These are phyloP conservation scores for Fusarium circinatum DNA, from an alignment of 2,329 filamentous ascomycete species.

Conservation along the genomic window DNA sequence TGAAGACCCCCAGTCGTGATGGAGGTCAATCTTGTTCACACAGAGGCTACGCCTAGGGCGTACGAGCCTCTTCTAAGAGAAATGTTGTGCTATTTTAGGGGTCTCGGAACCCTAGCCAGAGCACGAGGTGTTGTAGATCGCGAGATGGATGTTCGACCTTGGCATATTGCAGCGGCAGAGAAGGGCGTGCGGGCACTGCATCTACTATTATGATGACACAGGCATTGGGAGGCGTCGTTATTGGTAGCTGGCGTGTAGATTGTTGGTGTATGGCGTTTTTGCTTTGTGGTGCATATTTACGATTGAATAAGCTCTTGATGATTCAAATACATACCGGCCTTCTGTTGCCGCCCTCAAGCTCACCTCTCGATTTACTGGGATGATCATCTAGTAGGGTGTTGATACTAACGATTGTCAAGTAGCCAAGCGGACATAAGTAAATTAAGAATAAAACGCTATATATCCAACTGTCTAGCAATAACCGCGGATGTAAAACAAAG, in stretches of 20 bases:
- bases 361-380: neutral
- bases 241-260: slow-evolving; percentile 3
- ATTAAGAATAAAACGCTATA: neutral
- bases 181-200: slow-evolving; percentile 74
- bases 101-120: slow-evolving; percentile 74
- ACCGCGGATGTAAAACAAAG: neutral
- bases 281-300: slow-evolving; percentile 20
- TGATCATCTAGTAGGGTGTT: neutral
- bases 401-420: neutral
- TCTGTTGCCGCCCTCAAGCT: neutral
- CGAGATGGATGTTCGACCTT: slow-evolving; percentile 73
- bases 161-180: slow-evolving; percentile 79
- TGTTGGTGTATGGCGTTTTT: slow-evolving; percentile 33
- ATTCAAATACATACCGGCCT: slow-evolving; percentile 11
- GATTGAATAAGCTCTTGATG: slow-evolving; percentile 8
- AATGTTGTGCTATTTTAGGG: slow-evolving; percentile 75
- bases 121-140: slow-evolving; percentile 70
- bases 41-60: slow-evolving; percentile 60
- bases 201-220: slow-evolving; percentile 64
- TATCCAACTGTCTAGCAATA: neutral
- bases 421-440: neutral
- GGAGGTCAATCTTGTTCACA: slow-evolving; percentile 72
- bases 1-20: slow-evolving; percentile 69
- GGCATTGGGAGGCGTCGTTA: slow-evolving; percentile 30
- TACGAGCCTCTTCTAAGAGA: slow-evolving; percentile 76